Evolutionary conservation across 192 early-diverging fungal species (phyloP).

Genomic region (Umbelopsis sp.): DNA sequence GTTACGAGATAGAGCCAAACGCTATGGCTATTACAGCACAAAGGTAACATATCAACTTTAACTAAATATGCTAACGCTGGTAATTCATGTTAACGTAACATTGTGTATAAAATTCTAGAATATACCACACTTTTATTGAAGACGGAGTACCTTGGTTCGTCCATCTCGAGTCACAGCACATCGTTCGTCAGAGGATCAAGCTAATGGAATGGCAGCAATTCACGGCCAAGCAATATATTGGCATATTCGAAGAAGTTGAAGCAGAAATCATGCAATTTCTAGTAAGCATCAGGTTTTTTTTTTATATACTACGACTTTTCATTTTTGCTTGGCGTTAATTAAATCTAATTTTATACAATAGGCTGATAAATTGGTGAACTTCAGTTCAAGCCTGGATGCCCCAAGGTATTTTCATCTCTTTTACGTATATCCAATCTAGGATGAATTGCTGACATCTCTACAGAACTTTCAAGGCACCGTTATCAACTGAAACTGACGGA

Average conservation of each 20-base stretch:
- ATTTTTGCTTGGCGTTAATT: not conserved
- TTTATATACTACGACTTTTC: too few relatives aligned
- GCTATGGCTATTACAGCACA: constrained; percentile 16
- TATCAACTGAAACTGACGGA: not conserved
- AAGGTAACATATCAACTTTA: constrained; percentile 27
- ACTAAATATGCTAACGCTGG: too few relatives aligned
- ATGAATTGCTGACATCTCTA: not conserved
- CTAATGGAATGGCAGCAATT: constrained; percentile 20
- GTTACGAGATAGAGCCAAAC: constrained; percentile 13
- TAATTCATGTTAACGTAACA: not conserved
- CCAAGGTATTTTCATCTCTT: constrained; percentile 15
- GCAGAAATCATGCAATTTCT: constrained; percentile 23
- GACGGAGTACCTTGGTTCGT: constrained; percentile 28
- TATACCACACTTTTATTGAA: constrained; percentile 33
- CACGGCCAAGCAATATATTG: not conserved
- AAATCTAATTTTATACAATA: not conserved
- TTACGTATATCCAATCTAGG: not conserved
- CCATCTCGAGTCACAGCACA: constrained; percentile 23
- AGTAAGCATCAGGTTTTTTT: constrained; percentile 24
- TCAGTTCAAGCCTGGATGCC: not conserved
- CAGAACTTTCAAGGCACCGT: not conserved
- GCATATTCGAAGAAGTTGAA: constrained; percentile 26
- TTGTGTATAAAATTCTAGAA: constrained; percentile 17
- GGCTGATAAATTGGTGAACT: constrained; percentile 12
- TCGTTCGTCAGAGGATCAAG: not conserved